Evolutionary conservation across 208 protist species (phyloP).

Genomic region (Trypanosoma cruzi): DNA sequence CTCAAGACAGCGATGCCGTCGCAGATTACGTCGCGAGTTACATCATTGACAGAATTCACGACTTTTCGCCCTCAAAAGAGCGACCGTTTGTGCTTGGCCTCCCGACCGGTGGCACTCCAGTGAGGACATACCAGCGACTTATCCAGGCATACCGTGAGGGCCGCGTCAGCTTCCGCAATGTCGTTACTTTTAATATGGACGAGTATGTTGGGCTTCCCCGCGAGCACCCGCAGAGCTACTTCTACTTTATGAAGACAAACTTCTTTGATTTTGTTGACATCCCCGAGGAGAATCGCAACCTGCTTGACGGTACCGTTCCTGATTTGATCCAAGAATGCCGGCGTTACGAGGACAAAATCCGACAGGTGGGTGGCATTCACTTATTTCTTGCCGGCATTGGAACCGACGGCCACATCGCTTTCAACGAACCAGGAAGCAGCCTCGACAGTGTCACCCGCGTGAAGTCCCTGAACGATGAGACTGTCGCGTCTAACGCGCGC

Average conservation of each 20-base stretch:
- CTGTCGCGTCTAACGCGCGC: slow-evolving; percentile 92
- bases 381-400: slow-evolving; percentile 96
- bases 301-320: slow-evolving; percentile 93
- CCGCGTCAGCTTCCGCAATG: slow-evolving; percentile 91
- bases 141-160: slow-evolving; percentile 85
- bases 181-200: slow-evolving; percentile 97
- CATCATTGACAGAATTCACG: slow-evolving; percentile 87
- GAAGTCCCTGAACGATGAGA: slow-evolving; percentile 95
- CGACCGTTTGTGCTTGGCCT: slow-evolving; percentile 94
- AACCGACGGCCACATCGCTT: slow-evolving; percentile 94
- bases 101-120: slow-evolving; percentile 90
- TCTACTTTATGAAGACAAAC: slow-evolving; percentile 96
- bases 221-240: slow-evolving; percentile 95
- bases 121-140: slow-evolving; percentile 91
- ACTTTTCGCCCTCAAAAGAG: slow-evolving; percentile 76
- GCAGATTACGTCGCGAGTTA: slow-evolving; percentile 82
- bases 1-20: slow-evolving; percentile 59
- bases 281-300: slow-evolving; percentile 86
- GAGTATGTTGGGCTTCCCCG: slow-evolving; percentile 93
- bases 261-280: slow-evolving; percentile 96
- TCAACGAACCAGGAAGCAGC: slow-evolving; percentile 96
- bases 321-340: slow-evolving; percentile 91
- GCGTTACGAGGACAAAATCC: slow-evolving; percentile 94
- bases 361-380: slow-evolving; percentile 87
- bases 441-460: slow-evolving; percentile 86